Base-by-base conservation (phyloP, 2,329 filamentous ascomycete genomes). In the Phyllosticta citribraziliensis region DNA sequence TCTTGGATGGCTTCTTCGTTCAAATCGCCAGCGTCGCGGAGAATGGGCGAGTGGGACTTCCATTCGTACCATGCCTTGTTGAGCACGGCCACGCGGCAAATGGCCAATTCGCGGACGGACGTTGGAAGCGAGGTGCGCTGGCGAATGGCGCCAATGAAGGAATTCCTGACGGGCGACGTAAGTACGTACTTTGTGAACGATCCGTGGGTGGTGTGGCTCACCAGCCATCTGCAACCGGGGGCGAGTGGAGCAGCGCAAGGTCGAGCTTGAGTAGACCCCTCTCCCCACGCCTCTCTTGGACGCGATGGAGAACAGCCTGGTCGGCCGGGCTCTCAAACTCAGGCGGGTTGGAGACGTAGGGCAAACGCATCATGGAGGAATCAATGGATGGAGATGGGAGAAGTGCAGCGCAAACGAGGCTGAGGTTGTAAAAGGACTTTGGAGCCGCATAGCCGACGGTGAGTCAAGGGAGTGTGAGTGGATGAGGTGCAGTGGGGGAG, bases 61-160 rank as follows among this genome's bases (percentile, higher is more conserved):
- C 89, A 95, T 73, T 96, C 91, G 73, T 91, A 95, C 85, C 88
- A 90, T 1, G 91, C 91, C 19, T 81, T 74, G 74, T 95, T 96
- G 67, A 90, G 82, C 17, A 88, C 85, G 12, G 91, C 91, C 14
- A 95, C 88, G 56, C 90, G 83, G 68, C 85, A 90, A 67, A 96
- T 92, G 65, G 88, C 87, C 19, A 92, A 79, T 77, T 96, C 90
- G 66, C 88, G 85, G 58, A 91, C 70, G 66, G 73, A 72, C 2
- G 75, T 71, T 2, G 79, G 69, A 2, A 84, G 73, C 12, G 75
- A 78, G 5, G 80, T 84, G 62, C 74, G 71, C 1, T 79, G 82
- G 53, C 82, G 79, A 53, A 84, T 81, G 47, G 81, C 75, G 52
- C 80, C 80, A 33, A 84, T 74, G 66, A 84, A 83, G 20, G 77